Base-by-base conservation (phyloP, 2,329 filamentous ascomycete species). In the Intubia oerlemansii region DNA sequence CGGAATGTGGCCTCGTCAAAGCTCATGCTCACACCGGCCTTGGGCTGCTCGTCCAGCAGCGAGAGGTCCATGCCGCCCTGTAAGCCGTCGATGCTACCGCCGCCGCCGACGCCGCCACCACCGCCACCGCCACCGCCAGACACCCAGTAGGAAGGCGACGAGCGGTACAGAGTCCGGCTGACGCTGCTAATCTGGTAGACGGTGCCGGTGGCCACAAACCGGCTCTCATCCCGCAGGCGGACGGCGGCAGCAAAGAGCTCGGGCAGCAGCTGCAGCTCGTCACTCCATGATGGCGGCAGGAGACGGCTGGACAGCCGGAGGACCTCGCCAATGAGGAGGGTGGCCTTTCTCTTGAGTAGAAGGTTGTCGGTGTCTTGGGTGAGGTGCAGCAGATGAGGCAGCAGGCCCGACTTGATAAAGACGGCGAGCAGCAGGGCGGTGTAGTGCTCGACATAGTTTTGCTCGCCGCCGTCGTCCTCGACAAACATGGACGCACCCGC, bases 141-240 rank as follows among this genome's bases (percentile, higher is more conserved):
- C 2, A 46, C 37, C 32, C 49, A 51, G 6, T 54, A 49, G 0
- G 61, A 56, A 2, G 64, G 62, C 5, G 68, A 66, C 27, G 80
- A 90, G 32, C 82, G 66, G 44, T 90, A 90, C 10, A 98, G 54
- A 0, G 84, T 95, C 36, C 81, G 70, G 47, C 85, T 98, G 39
- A 98, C 82, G 45, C 85, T 93, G 52, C 92, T 92, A 30, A 98
- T 91, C 46, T 95, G 88, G 43, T 95, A 98, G 10, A 98, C 80
- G 12, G 90, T 90, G 7, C 81, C 74, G 7, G 81, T 84, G 6
- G 85, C 81, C 32, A 77, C 60, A 39, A 84, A 84, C 31, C 80
- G 72, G 15, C 70, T 63, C 17, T 84, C 68, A 13, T 69, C 59
- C 14, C 66, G 57, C 40, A 84, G 80, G 19, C 70, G 63, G 2